phyloP scores from a whole-genome alignment of 192 early-diverging fungal genomes.

The Ambispora gerdemannii region DNA sequence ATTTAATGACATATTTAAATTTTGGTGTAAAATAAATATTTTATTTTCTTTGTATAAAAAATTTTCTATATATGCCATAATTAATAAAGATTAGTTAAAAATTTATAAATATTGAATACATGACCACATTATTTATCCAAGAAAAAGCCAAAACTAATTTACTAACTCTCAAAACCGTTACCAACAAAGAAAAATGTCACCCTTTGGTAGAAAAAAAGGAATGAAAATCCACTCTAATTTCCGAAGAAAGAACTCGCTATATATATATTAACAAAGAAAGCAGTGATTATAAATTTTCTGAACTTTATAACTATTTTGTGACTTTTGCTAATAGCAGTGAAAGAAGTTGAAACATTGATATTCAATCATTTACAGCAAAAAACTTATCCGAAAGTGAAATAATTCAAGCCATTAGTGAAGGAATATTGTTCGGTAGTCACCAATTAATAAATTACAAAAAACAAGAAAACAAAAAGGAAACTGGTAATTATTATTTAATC shows the following conservation, averaged over 20 bases:
- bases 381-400: background rate
- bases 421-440: constrained; percentile 5
- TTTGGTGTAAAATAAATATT: too few relatives aligned
- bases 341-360: constrained; percentile 6
- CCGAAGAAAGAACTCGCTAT: constrained; percentile 8
- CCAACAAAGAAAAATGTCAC: background rate
- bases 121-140: too few relatives aligned
- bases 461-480: background rate
- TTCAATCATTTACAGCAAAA: constrained; percentile 2
- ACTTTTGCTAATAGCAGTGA: background rate
- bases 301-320: constrained; percentile 6
- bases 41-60: too few relatives aligned
- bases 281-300: background rate
- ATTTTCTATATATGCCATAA: too few relatives aligned
- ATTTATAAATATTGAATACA: too few relatives aligned
- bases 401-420: background rate
- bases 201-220: constrained; percentile 3
- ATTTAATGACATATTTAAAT: too few relatives aligned
- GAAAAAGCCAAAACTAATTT: too few relatives aligned
- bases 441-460: constrained; percentile 4
- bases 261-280: background rate
- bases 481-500: background rate
- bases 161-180: too few relatives aligned
- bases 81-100: too few relatives aligned
- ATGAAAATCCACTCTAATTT: constrained; percentile 12